A percentile compares a stretch with the other conserved stretches of the same genome.
Conservation (phyloP, 805 yeast genomes). For the Lachancea waltii region DNA sequence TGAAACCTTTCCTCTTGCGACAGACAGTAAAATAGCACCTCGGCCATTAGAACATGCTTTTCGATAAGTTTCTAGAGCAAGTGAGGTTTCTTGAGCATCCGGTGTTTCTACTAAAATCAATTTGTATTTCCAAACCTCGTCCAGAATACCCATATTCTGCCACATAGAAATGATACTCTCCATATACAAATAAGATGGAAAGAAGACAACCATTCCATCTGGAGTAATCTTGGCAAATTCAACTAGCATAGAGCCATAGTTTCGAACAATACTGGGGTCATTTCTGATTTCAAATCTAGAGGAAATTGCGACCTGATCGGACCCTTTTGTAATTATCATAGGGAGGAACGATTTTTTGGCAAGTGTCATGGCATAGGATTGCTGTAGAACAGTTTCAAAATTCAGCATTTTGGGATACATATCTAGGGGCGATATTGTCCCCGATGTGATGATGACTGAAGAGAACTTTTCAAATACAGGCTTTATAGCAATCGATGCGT, state of each 20-base stretch:
- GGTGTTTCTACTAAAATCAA: constrained; percentile 95
- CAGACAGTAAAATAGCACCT: constrained; percentile 93
- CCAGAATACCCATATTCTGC: constrained; percentile 97
- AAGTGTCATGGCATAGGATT: constrained; percentile 92
- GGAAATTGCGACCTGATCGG: constrained; percentile 95
- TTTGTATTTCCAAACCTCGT: constrained; percentile 97
- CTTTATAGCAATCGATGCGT: constrained; percentile 95
- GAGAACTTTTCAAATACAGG: constrained; percentile 93
- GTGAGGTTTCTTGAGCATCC: constrained; percentile 95
- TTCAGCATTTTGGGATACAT: constrained; percentile 98
- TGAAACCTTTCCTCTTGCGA: constrained; percentile 97
- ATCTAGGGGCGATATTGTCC: constrained; percentile 96
- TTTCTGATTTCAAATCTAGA: constrained; percentile 95
- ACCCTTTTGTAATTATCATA: constrained; percentile 92
- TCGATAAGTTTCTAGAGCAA: constrained; percentile 91
- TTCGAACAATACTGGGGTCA: constrained; percentile 96
- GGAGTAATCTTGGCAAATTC: constrained; percentile 95
- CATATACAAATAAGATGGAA: constrained; percentile 96
- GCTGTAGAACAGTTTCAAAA: constrained; percentile 88
- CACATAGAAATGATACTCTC: constrained; percentile 97
- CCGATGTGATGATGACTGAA: constrained; percentile 91
- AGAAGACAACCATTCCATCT: constrained; percentile 96
- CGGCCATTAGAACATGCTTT: constrained; percentile 96
- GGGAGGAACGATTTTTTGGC: constrained; percentile 91
- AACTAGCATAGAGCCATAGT: constrained; percentile 85